Conservation (phyloP, 2,329 filamentous ascomycete species). For the Neopestalotiopsis sp. region DNA sequence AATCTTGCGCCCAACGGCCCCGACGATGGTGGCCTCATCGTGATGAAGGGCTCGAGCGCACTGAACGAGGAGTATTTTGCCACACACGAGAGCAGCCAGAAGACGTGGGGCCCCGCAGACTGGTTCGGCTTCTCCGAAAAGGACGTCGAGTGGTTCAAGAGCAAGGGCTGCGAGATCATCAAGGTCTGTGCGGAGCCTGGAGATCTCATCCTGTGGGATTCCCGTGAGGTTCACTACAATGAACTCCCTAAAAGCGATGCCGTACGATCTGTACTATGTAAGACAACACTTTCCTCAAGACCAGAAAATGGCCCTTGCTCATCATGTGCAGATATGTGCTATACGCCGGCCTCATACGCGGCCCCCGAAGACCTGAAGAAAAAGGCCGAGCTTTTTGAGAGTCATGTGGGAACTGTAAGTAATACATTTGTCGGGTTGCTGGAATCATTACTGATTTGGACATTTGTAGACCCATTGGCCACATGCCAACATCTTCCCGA, state of each 20-base stretch:
- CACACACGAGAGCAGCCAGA: not conserved
- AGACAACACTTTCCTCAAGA: not conserved
- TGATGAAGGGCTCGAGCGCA: not conserved
- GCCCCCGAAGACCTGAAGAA: not conserved
- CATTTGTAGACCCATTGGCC: not conserved
- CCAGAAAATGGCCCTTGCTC: not conserved
- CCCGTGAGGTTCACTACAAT: not conserved
- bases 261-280: not conserved
- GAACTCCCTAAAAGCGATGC: not conserved
- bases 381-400: not conserved
- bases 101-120: not conserved
- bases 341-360: not conserved
- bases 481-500: not conserved
- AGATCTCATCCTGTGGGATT: not conserved
- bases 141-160: not conserved
- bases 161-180: not conserved
- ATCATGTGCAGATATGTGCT: not conserved
- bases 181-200: not conserved
- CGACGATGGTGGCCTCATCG: not conserved
- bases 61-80: not conserved
- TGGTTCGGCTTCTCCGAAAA: not conserved
- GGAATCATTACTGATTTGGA: not conserved
- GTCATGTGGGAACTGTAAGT: not conserved
- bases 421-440: not conserved
- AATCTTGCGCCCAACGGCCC: not conserved